Evolutionary conservation across 108 stramenopile genomes (phyloP), one percentile per base, ranked within the genome.

Genomic region (Conticribra weissflogii): DNA sequence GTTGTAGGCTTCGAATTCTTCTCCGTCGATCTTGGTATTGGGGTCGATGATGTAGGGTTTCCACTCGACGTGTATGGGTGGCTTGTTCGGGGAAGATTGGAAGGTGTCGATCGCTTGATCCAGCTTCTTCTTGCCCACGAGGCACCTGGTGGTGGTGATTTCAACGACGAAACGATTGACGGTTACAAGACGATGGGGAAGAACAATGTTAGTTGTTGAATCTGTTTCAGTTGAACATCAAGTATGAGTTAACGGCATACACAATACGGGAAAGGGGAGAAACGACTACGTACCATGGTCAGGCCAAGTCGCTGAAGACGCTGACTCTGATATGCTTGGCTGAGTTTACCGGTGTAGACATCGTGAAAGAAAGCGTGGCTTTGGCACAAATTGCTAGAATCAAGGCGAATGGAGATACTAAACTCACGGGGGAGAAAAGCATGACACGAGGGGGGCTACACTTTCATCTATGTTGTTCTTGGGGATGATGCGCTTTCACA

Each of bases 241-340:
- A 36, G 2, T 21, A 32, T 19, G 28, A 1, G 22, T 50, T 63
- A n/a, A 63, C 62, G n/a, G n/a, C n/a, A n/a, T n/a, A n/a, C n/a
- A n/a, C n/a, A n/a, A n/a, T n/a, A n/a, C n/a, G n/a, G n/a, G n/a
- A n/a, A n/a, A n/a, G n/a, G n/a, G n/a, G n/a, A n/a, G n/a, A n/a
- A n/a, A n/a, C n/a, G n/a, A n/a, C n/a, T n/a, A n/a, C n/a, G n/a
- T 49, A 76, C 91, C 90, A 91, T 19, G 90, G 90, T 87, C 90
- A 91, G 48, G 90, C 90, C 14, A 88, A 69, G 63, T 91, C 90
- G 14, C 64, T 68, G 67, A 81, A 88, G 9, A 91, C 85, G 3
- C 63, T 76, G 30, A 88, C 85, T 23, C 67, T 68, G 29, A 76
- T 63, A 5, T 60, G 58, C 21, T 45, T 52, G n/a, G n/a, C n/a